Evolutionary conservation across 176 grass and related monocot genomes (phyloP).

Genomic region (Chrysopogon serrulatus): DNA sequence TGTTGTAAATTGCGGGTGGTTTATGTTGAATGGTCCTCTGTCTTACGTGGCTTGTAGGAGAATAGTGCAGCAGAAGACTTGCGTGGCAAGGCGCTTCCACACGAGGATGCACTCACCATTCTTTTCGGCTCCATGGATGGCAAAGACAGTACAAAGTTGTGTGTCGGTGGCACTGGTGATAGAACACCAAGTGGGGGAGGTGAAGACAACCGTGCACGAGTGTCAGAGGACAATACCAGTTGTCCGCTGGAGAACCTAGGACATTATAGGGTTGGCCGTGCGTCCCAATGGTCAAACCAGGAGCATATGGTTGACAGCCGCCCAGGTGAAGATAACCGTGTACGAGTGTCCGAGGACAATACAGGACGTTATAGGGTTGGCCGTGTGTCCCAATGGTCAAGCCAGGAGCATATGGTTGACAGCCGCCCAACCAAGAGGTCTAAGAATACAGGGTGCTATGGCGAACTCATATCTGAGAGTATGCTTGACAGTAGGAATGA

Average conservation of each 20-base stretch:
- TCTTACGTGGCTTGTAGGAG: not conserved
- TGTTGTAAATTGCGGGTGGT: not conserved
- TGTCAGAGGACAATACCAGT: not conserved
- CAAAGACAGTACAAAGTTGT: not conserved
- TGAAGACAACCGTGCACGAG: not conserved
- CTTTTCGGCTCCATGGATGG: not conserved
- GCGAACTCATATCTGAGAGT: not conserved
- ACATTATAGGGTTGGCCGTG: not conserved
- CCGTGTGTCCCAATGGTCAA: not conserved
- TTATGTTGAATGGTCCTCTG: not conserved
- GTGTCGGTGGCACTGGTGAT: not conserved
- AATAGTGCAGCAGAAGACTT: not conserved
- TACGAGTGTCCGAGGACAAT: no score
- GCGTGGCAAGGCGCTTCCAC: not conserved
- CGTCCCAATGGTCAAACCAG: no score
- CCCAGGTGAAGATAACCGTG: no score
- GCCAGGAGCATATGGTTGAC: not conserved
- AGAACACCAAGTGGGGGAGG: not conserved
- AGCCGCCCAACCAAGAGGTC: not conserved
- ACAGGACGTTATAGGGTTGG: not conserved
- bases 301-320: not conserved
- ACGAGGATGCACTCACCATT: not conserved
- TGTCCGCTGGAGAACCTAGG: not conserved
- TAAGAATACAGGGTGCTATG: not conserved
- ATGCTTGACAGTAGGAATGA: not conserved